These are phyloP conservation scores for Nemania bipapillata DNA, from an alignment of 2,329 filamentous ascomycete genomes.

Conservation along the genomic window DNA sequence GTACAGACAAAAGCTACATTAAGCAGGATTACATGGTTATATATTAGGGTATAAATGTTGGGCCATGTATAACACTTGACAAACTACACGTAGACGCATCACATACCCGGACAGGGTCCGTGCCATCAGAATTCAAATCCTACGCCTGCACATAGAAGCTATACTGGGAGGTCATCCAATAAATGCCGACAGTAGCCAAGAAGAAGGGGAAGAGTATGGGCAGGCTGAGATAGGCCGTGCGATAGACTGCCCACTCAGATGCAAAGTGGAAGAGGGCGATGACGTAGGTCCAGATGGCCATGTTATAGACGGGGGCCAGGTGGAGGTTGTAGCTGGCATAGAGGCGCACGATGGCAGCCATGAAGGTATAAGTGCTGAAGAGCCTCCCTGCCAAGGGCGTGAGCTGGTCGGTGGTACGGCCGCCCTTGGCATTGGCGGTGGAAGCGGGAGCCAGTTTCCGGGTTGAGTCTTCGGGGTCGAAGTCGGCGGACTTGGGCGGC, in stretches of 20 bases:
- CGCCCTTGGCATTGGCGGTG: conserved; percentile 56
- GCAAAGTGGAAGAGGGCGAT: conserved; percentile 82
- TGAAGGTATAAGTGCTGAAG: conserved; percentile 88
- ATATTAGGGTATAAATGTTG: conserved; percentile 5
- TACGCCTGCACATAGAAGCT: conserved; percentile 69
- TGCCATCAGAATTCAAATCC: background rate
- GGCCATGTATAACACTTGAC: conserved; percentile 5
- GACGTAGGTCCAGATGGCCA: conserved; percentile 83
- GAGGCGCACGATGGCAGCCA: conserved; percentile 78
- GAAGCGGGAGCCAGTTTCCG: conserved; percentile 62
- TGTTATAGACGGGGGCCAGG: conserved; percentile 77
- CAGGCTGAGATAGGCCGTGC: conserved; percentile 73
- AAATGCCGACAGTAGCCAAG: conserved; percentile 61
- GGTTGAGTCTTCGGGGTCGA: conserved; percentile 64
- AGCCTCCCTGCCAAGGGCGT: conserved; percentile 80
- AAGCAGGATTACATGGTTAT: conserved; percentile 15
- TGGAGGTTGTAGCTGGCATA: conserved; percentile 87
- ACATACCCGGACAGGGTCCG: background rate
- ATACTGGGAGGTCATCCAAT: conserved; percentile 75
- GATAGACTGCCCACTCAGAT: conserved; percentile 82
- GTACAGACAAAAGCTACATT: conserved; percentile 74
- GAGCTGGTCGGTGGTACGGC: conserved; percentile 66
- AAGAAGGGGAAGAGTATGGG: conserved; percentile 67
- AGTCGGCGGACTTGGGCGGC: conserved; percentile 54
- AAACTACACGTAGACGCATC: conserved; percentile 4